Evolutionary conservation across 129 eudicot species (phyloP).

Genomic region (Artemisia argyi): DNA sequence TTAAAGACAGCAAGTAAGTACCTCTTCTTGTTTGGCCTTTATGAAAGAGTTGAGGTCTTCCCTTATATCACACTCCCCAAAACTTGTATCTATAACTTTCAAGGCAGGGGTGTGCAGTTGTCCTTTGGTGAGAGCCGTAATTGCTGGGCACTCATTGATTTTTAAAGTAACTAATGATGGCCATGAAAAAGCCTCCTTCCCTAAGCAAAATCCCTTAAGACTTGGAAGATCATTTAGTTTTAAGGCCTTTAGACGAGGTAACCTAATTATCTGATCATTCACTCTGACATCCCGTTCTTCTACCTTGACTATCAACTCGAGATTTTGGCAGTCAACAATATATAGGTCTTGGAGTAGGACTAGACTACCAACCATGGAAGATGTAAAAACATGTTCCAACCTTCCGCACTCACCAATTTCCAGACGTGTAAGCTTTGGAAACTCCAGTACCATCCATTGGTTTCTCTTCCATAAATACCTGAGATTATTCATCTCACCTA

Average conservation of each 20-base stretch:
- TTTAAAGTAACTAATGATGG: neutral
- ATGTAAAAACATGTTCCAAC: neutral
- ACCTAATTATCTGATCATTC: no score
- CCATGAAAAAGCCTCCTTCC: neutral
- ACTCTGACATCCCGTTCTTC: no score
- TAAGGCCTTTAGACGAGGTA: no score
- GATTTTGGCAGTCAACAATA: neutral
- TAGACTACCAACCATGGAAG: conserved; percentile 10
- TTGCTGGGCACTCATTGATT: neutral
- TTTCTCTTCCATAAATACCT: conserved; percentile 5
- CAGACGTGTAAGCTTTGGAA: neutral
- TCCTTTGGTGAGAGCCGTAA: neutral
- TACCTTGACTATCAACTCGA: no score
- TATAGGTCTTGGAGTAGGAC: neutral
- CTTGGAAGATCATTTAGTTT: no score
- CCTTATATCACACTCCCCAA: neutral
- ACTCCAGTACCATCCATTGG: neutral
- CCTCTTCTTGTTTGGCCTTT: neutral
- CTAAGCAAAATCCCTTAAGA: neutral
- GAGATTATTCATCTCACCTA: neutral
- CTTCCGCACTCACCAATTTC: neutral
- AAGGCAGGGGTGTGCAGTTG: neutral
- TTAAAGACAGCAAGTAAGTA: neutral
- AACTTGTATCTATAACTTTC: neutral
- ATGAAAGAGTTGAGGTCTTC: neutral